A percentile compares a stretch with the other conserved stretches of the same genome.
Conservation (phyloP, 1,284 basidiomycete species). For the Neonothopanus nambi region DNA sequence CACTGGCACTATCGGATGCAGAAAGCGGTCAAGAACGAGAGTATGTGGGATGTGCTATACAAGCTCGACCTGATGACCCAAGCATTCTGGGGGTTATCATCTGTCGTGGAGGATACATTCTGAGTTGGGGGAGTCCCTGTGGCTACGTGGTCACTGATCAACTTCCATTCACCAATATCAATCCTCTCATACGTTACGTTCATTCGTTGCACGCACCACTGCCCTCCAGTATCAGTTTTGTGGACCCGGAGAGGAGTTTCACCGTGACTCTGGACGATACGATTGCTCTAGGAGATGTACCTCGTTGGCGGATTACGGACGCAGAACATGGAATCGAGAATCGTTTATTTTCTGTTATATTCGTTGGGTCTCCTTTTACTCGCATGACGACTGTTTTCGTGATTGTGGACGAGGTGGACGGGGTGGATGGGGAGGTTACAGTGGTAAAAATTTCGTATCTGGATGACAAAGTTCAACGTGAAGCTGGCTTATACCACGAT, state of each 20-base stretch:
- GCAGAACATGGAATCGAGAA: not conserved
- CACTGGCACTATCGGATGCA: no score
- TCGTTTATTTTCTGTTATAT: not conserved
- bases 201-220: not conserved
- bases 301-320: not conserved
- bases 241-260: not conserved
- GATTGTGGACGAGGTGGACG: not conserved
- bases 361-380: not conserved
- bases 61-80: conserved; percentile 1
- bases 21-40: not conserved
- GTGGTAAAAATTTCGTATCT: not conserved
- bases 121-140: not conserved
- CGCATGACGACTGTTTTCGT: not conserved
- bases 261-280: not conserved
- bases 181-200: not conserved
- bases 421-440: not conserved
- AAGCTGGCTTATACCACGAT: not conserved
- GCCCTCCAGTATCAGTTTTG: not conserved
- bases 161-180: not conserved
- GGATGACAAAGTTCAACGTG: not conserved
- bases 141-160: not conserved
- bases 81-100: not conserved
- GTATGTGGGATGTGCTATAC: not conserved
- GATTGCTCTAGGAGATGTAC: not conserved
- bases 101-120: not conserved